Evolutionary conservation across 495 filamentous ascomycete genomes (phyloP), one percentile per base, ranked within the genome.

Genomic region (Astrothelium macrocarpum): DNA sequence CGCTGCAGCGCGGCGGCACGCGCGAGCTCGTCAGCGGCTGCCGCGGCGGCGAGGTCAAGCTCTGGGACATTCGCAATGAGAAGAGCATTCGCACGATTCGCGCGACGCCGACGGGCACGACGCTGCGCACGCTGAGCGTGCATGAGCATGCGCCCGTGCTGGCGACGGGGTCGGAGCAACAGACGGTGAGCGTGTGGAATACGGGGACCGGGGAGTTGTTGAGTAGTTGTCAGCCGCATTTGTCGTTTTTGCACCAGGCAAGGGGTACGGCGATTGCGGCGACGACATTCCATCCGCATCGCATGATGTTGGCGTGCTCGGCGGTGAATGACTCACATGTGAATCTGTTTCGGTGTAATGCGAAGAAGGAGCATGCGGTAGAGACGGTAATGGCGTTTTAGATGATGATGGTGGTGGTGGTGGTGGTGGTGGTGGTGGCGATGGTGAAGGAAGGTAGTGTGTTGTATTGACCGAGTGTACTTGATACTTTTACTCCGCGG

Each of bases 131-230:
- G 23, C 81, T 96, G 65, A 92, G 89, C 71, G 90, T 94, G 28
- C 94, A 99, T 75, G 94, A 99, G 73, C 95, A 97, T 76, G 85
- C 95, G 53, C 94, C 94, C 32, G 92, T 99, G 7, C 95, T 97
- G 79, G 90, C 90, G 68, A 96, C 91, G 64, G 95, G 93, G 65
- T 91, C 91, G 14, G 90, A 90, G 61, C 84, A 86, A 53, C 92
- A 96, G 72, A 84, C 84, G 42, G 88, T 98, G 68, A 94, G 94
- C 73, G 82, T 95, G 53, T 96, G 91, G 81, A 96, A 96, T 74
- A 86, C 91, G 63, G 85, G 90, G 65, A 68, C 59, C 16, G 64
- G 69, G 29, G 79, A 75, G 31, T 82, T 87, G 61, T 83, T 97
- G 46, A 91, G 89, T 12, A 84, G 84, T 32, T 82, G 90, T 66